Percentiles rank a stretch among this genome's conserved stretches.
Conservation (phyloP, 805 yeast species). For the Myxozyma mucilagina region DNA sequence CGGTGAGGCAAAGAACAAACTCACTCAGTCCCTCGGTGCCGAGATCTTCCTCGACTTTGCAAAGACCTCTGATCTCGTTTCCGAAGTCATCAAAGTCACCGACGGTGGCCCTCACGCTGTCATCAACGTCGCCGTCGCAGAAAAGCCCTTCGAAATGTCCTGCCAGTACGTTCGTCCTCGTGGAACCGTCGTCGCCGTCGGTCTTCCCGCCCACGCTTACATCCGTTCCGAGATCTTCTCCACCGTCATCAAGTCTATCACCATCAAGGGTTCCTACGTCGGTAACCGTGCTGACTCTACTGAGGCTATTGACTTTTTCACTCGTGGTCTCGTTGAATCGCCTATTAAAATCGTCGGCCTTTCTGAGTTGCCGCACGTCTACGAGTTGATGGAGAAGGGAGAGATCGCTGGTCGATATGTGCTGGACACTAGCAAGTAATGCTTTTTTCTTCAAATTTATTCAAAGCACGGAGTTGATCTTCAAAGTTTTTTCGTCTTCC, state of each 20-base stretch:
- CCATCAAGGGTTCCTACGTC: slow-evolving; percentile 79
- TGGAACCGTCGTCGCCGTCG: slow-evolving; percentile 72
- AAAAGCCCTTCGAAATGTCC: slow-evolving; percentile 63
- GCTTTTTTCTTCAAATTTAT: background rate
- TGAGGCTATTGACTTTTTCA: slow-evolving; percentile 75
- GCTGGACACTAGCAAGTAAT: slow-evolving; percentile 63
- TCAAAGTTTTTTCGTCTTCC: background rate
- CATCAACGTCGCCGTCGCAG: slow-evolving; percentile 73
- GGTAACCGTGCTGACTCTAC: slow-evolving; percentile 87
- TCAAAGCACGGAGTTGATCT: background rate
- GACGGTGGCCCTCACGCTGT: slow-evolving; percentile 77
- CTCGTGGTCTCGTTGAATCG: slow-evolving; percentile 68
- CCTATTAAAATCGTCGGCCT: slow-evolving; percentile 77
- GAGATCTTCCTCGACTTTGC: slow-evolving; percentile 63
- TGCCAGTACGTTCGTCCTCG: slow-evolving; percentile 60
- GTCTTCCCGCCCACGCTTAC: slow-evolving; percentile 79
- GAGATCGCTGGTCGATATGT: slow-evolving; percentile 87
- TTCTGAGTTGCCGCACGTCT: slow-evolving; percentile 67
- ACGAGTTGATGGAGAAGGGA: slow-evolving; percentile 77
- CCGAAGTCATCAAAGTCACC: slow-evolving; percentile 57
- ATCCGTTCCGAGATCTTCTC: slow-evolving; percentile 68
- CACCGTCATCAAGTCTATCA: slow-evolving; percentile 70
- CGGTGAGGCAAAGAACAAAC: slow-evolving; percentile 60
- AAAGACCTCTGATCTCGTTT: slow-evolving; percentile 54
- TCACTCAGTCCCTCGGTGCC: slow-evolving; percentile 63